Percentiles rank a stretch among this genome's conserved stretches.
phyloP scores from a whole-genome alignment of 495 filamentous ascomycete species.

The Daldinia concentrica region DNA sequence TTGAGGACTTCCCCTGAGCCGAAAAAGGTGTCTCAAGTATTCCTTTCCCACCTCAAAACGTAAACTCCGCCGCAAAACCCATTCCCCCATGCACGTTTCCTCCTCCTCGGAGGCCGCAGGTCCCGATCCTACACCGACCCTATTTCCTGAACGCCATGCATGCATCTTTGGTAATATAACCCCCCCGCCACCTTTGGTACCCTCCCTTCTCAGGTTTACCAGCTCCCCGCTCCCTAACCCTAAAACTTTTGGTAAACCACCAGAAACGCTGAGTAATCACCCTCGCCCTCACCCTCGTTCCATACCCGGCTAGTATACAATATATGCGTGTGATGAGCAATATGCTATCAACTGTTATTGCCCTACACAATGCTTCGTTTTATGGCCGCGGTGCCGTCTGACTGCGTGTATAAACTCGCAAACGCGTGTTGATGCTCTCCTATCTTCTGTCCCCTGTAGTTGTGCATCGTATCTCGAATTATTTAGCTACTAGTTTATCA shows the following conservation, averaged over 20 bases:
- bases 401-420: slow-evolving; percentile 17
- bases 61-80: slow-evolving; percentile 34
- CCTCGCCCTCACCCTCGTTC: slow-evolving; percentile 1
- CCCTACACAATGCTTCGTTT: slow-evolving; percentile 12
- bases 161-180: slow-evolving; percentile 43
- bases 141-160: slow-evolving; percentile 47
- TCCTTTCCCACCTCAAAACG: slow-evolving; percentile 19
- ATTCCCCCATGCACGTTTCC: slow-evolving; percentile 25
- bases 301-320: slow-evolving; percentile 44
- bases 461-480: slow-evolving; percentile 14
- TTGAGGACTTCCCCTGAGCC: neutral
- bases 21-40: slow-evolving; percentile 5
- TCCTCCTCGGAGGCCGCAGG: slow-evolving; percentile 28
- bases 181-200: slow-evolving; percentile 21
- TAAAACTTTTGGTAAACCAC: slow-evolving; percentile 17
- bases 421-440: slow-evolving; percentile 16
- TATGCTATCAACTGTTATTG: slow-evolving; percentile 13
- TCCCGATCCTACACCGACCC: slow-evolving; percentile 31
- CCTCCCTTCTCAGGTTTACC: slow-evolving; percentile 9
- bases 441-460: slow-evolving; percentile 9
- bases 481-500: neutral
- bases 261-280: slow-evolving; percentile 4
- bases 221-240: slow-evolving; percentile 12
- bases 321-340: slow-evolving; percentile 39
- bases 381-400: slow-evolving; percentile 11